Evolutionary conservation across 805 yeast species (phyloP).

Genomic region (Hemisphaericaspora nanyangensis): DNA sequence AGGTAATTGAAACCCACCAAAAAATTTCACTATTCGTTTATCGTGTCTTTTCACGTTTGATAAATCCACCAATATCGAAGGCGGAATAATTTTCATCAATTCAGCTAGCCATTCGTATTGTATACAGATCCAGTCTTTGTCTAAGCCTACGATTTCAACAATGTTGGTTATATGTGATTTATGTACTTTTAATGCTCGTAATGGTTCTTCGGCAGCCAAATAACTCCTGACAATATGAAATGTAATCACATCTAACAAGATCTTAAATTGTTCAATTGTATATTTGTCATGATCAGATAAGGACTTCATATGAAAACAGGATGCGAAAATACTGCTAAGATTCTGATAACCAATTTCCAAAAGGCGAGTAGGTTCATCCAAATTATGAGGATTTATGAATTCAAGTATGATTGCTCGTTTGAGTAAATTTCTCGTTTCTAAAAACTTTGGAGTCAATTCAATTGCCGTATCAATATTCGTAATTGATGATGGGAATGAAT

Average conservation of each 20-base stretch:
- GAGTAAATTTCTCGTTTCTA: slow-evolving; percentile 35
- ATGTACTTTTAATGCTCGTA: slow-evolving; percentile 61
- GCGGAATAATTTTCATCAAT: slow-evolving; percentile 47
- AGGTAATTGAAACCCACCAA: slow-evolving; percentile 32
- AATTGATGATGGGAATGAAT: slow-evolving; percentile 27
- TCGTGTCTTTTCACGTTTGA: slow-evolving; percentile 15
- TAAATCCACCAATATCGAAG: slow-evolving; percentile 24
- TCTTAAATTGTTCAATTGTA: slow-evolving; percentile 34
- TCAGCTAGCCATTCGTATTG: slow-evolving; percentile 69
- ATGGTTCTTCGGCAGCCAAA: slow-evolving; percentile 55
- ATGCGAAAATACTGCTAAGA: slow-evolving; percentile 20
- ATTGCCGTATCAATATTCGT: slow-evolving; percentile 21
- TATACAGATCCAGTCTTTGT: slow-evolving; percentile 50
- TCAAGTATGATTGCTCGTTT: slow-evolving; percentile 34
- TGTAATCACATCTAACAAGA: slow-evolving; percentile 55
- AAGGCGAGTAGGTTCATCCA: slow-evolving; percentile 24
- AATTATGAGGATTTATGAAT: slow-evolving; percentile 28
- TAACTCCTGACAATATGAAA: slow-evolving; percentile 61
- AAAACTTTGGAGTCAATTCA: slow-evolving; percentile 31
- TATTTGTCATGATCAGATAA: slow-evolving; percentile 25
- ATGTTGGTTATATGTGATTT: slow-evolving; percentile 58
- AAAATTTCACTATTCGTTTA: slow-evolving; percentile 14
- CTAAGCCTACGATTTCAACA: slow-evolving; percentile 17
- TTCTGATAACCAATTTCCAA: slow-evolving; percentile 34
- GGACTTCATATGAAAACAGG: slow-evolving; percentile 3